phyloP scores from a whole-genome alignment of 768 basidiomycete genomes.

The Pulveroboletus sp. region DNA sequence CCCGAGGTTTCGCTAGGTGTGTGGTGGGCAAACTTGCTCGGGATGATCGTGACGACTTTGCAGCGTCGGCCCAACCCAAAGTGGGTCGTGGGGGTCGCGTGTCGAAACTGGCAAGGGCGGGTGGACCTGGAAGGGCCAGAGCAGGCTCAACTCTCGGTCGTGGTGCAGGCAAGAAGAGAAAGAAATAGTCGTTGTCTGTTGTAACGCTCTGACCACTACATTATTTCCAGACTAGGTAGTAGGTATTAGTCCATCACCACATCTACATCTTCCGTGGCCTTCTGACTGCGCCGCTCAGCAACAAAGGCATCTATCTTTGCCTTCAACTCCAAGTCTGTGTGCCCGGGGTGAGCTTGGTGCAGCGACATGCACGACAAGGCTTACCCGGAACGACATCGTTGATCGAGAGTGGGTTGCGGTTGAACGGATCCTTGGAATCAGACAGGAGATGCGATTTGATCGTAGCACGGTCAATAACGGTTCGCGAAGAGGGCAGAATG shows the following conservation, averaged over 20 bases:
- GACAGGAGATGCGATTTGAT: conserved; percentile 95
- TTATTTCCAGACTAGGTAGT: conserved; percentile 7
- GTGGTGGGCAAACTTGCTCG: conserved; percentile 16
- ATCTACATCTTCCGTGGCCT: conserved; percentile 29
- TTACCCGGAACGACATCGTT: conserved; percentile 77
- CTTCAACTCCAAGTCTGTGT: conserved; percentile 65
- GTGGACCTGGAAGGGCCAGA: conserved; percentile 23
- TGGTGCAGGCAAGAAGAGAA: conserved; percentile 30
- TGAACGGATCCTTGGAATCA: conserved; percentile 93
- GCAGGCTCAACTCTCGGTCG: conserved; percentile 24
- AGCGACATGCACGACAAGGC: conserved; percentile 16
- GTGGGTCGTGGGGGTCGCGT: conserved; percentile 25
- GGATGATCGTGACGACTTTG: conserved; percentile 13
- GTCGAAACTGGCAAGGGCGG: conserved; percentile 26
- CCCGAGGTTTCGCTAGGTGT: conserved; percentile 59
- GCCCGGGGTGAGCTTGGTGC: conserved; percentile 7
- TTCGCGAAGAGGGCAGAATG: conserved; percentile 76
- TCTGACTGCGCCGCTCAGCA: conserved; percentile 50
- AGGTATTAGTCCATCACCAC: conserved; percentile 22
- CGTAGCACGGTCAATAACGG: conserved; percentile 81
- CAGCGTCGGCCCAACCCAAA: conserved; percentile 21
- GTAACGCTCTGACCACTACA: neutral
- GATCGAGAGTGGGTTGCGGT: conserved; percentile 76
- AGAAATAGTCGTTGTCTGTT: conserved; percentile 28
- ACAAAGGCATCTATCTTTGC: conserved; percentile 72